phyloP scores from a whole-genome alignment of 495 filamentous ascomycete genomes.

The Acidiella bohemica region DNA sequence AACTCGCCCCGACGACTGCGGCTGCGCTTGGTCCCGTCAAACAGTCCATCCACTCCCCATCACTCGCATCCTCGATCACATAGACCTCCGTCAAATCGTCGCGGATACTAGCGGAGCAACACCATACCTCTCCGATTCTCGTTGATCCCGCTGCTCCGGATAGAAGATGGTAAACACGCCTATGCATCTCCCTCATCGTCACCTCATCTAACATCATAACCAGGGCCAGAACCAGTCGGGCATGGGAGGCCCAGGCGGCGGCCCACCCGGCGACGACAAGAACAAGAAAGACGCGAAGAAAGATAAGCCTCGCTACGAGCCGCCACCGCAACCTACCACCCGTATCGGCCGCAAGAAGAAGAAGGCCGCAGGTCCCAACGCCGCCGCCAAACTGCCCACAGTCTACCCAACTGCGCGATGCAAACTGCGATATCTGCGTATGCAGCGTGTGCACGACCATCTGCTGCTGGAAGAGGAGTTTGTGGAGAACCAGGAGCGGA shows the following conservation, averaged over 20 bases:
- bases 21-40: too few species aligned
- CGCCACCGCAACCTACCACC: constrained; percentile 89
- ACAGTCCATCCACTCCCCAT: too few species aligned
- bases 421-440: constrained; percentile 89
- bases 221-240: constrained; percentile 21
- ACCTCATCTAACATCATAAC: constrained; percentile 8
- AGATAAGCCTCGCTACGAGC: constrained; percentile 99
- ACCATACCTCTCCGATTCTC: too few species aligned
- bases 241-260: constrained; percentile 17
- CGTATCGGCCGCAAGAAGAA: constrained; percentile 98
- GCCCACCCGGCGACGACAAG: constrained; percentile 15
- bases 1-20: too few species aligned
- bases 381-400: constrained; percentile 82
- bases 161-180: background rate
- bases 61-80: too few species aligned
- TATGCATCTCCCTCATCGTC: background rate
- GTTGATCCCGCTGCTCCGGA: too few species aligned
- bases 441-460: constrained; percentile 98
- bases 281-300: constrained; percentile 46
- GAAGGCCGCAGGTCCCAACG: constrained; percentile 79
- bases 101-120: too few species aligned
- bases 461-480: constrained; percentile 95
- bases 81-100: too few species aligned
- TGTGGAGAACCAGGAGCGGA: constrained; percentile 92
- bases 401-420: constrained; percentile 92